phyloP scores from a whole-genome alignment of 2,329 filamentous ascomycete genomes.

The Plenodomus lindquistii region DNA sequence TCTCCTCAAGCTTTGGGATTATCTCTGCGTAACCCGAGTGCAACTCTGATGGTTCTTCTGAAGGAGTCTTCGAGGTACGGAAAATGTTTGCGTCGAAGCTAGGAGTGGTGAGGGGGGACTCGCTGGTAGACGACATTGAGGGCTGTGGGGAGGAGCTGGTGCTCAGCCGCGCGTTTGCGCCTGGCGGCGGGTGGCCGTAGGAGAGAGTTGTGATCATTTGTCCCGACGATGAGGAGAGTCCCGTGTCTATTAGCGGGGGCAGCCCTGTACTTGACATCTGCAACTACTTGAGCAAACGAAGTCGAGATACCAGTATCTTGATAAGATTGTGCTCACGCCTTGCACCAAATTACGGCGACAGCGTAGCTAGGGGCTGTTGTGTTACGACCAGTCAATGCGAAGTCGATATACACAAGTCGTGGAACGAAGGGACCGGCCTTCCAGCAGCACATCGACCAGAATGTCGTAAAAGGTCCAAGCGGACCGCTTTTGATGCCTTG shows the following conservation, averaged over 20 bases:
- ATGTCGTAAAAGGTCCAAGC: conserved; percentile 25
- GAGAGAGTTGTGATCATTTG: conserved; percentile 43
- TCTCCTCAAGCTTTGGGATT: conserved; percentile 59
- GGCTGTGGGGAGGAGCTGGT: conserved; percentile 46
- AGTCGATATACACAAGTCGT: conserved; percentile 10
- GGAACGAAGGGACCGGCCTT: conserved; percentile 10
- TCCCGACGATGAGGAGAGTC: conserved; percentile 18
- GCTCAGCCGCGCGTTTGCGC: conserved; percentile 41
- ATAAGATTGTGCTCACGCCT: background rate
- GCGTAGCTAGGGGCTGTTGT: conserved; percentile 13
- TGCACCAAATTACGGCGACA: background rate
- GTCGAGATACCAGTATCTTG: background rate
- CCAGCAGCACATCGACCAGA: conserved; percentile 11
- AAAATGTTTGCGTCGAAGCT: conserved; percentile 37
- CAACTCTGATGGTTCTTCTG: conserved; percentile 30
- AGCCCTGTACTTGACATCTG: conserved; percentile 32
- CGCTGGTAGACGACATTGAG: conserved; percentile 47
- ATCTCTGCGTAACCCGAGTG: conserved; percentile 42
- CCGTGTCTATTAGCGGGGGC: conserved; percentile 20
- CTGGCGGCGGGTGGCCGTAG: conserved; percentile 41
- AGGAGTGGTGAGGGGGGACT: conserved; percentile 43
- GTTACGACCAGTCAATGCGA: conserved; percentile 9
- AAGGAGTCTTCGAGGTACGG: conserved; percentile 27
- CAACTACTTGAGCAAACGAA: background rate
- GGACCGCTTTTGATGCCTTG: conserved; percentile 30